Percentiles rank a stretch among this genome's conserved stretches.
These are phyloP conservation scores for Fraxinus excelsior DNA, from an alignment of 257 asterid species.

Conservation along the genomic window DNA sequence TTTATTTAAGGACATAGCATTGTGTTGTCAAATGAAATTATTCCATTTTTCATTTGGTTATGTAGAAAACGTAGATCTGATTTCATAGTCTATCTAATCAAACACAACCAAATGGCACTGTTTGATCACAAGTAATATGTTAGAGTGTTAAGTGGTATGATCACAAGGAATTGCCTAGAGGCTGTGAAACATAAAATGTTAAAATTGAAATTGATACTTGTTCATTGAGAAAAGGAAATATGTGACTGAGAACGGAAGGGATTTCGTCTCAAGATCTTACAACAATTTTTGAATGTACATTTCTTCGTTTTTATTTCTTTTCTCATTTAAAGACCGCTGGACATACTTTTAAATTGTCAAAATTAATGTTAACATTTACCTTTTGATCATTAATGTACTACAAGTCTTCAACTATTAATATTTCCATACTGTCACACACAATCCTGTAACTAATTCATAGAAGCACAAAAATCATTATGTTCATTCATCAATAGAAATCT, in stretches of 20 bases:
- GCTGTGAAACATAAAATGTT: background rate
- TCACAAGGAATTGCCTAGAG: background rate
- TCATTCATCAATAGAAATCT: background rate
- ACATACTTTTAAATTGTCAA: background rate
- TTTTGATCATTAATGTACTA: background rate
- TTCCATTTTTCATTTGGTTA: background rate
- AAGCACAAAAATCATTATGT: background rate
- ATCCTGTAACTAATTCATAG: background rate
- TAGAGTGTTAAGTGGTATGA: background rate
- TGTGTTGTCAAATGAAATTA: background rate
- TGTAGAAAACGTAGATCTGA: background rate
- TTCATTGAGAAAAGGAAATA: background rate
- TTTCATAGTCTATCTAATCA: background rate
- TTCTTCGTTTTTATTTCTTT: background rate
- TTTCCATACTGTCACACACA: background rate
- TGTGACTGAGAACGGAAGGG: background rate
- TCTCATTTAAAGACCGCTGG: background rate
- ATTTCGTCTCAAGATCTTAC: background rate
- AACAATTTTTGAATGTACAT: background rate
- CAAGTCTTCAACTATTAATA: background rate
- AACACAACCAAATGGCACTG: background rate
- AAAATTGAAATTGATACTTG: background rate
- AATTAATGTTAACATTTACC: background rate
- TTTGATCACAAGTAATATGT: too few species aligned
- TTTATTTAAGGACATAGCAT: background rate